These are phyloP conservation scores for Botrytis cinerea DNA, from an alignment of 2,329 filamentous ascomycete genomes.

Conservation along the genomic window DNA sequence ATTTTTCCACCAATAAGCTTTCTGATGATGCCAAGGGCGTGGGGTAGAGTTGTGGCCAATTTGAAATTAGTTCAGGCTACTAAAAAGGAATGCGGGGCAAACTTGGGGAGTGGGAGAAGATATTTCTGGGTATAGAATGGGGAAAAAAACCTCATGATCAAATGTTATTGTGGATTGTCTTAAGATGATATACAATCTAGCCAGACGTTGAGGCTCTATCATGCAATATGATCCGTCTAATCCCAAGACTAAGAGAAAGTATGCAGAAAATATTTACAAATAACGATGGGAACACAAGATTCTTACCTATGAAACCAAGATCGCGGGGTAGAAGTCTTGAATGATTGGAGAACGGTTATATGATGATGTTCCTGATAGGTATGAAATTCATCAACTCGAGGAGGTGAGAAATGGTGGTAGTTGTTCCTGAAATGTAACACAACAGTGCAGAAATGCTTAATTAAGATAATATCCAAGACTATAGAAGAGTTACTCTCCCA, in stretches of 20 bases:
- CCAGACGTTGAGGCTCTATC: conserved; percentile 2
- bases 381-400: background rate
- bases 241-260: background rate
- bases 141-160: conserved; percentile 3
- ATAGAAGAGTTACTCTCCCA: background rate
- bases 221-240: conserved; percentile 3
- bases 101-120: conserved; percentile 5
- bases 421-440: background rate
- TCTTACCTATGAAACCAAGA: conserved; percentile 16
- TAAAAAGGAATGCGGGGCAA: conserved; percentile 7
- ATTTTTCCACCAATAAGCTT: conserved; percentile 19
- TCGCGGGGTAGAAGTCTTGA: conserved; percentile 12
- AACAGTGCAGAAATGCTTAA: background rate
- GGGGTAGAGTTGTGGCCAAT: conserved; percentile 11
- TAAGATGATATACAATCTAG: background rate
- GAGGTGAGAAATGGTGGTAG: no score
- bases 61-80: background rate
- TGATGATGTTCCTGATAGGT: background rate
- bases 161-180: background rate
- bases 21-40: conserved; percentile 18
- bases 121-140: conserved; percentile 7
- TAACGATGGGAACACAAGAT: conserved; percentile 1
- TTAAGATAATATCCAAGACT: background rate
- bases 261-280: background rate
- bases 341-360: background rate